Evolutionary conservation across 225 moss, liverwort and hornwort species (phyloP), one percentile per base, ranked within the genome.

Genomic region (Takakia lepidozioides): DNA sequence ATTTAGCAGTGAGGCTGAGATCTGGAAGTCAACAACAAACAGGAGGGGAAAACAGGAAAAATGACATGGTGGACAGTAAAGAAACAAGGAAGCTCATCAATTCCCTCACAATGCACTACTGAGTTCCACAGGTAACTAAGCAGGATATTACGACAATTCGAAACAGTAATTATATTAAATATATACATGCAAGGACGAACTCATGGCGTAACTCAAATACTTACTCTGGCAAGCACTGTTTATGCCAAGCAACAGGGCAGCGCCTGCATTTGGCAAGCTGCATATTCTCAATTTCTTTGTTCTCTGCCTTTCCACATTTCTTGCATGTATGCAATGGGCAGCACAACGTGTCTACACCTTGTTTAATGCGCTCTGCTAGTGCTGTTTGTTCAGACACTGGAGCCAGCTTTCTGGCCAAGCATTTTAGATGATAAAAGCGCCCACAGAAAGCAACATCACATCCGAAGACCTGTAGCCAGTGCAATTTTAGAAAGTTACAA

Each of bases 371-470:
- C 11, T 43, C 49, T 11, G 65, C 59, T 10, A 64, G 47, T 43
- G 52, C 16, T n/a, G n/a, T n/a, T 38, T 65, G 61, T 39, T 24
- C 52, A 8, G 25, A 41, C 20, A 26, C 19, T 34, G 57, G 56
- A 19, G 5, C 43, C 25, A 80, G 36, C 34, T 49, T 52, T 32
- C n/a, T 62, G 29, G 65, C 76, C 47, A 81, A 16, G 39, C 81
- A 81, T 46, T 19, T 21, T 34, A 72, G 76, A 41, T 81, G 81
- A 54, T 81, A 81, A 51, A 65, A 76, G 43, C 64, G 67, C 20
- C 81, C 81, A 60, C 81, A 81, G 48, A 68, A 51, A 16, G 76
- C 76, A 23, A 69, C 76, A 72, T 72, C 72, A 32, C 81, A 81
- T 21, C 65, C 64, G 56, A 72, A 81, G 58, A 81, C 72, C 75